A percentile compares a stretch with the other conserved stretches of the same genome.
Evolutionary conservation across 345 rosid species (phyloP).

Genomic region (Hypericum androsaemum): DNA sequence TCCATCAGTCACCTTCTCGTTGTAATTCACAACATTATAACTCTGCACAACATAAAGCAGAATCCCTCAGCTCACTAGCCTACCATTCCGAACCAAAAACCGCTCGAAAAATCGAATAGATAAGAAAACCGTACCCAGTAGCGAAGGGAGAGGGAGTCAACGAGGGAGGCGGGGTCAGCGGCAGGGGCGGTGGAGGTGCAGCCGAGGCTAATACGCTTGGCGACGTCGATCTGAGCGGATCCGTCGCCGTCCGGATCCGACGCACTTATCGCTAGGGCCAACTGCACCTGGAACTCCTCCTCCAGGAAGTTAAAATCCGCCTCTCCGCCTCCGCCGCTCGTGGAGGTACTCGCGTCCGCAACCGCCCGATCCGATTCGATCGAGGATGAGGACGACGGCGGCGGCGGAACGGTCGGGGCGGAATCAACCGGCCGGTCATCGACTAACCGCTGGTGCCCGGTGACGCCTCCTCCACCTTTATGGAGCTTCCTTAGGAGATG

Average conservation of each 20-base stretch:
- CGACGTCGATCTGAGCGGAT: slow-evolving; percentile 91
- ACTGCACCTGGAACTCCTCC: slow-evolving; percentile 89
- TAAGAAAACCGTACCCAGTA: slow-evolving; percentile 51
- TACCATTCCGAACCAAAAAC: slow-evolving; percentile 10
- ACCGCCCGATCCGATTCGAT: slow-evolving; percentile 28
- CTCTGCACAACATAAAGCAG: slow-evolving; percentile 35
- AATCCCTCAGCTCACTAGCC: too few relatives aligned
- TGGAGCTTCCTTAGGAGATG: slow-evolving; percentile 83
- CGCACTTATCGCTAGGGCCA: slow-evolving; percentile 92
- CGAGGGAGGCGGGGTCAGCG: slow-evolving; percentile 35
- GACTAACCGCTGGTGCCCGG: slow-evolving; percentile 41
- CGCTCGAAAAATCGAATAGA: background rate
- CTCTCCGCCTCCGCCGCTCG: background rate
- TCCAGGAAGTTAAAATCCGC: slow-evolving; percentile 68
- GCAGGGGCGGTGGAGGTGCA: slow-evolving; percentile 33
- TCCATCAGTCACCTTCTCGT: slow-evolving; percentile 78
- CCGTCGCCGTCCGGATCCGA: slow-evolving; percentile 70
- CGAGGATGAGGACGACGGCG: slow-evolving; percentile 35
- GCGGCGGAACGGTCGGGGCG: slow-evolving; percentile 16
- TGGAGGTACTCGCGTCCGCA: background rate
- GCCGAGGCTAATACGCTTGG: slow-evolving; percentile 88
- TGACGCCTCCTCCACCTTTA: slow-evolving; percentile 59
- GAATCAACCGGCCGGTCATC: slow-evolving; percentile 35
- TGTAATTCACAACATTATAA: slow-evolving; percentile 73
- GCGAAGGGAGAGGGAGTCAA: slow-evolving; percentile 63